These are phyloP conservation scores for Bromus sterilis DNA, from an alignment of 176 grass and related monocot genomes.

Conservation along the genomic window DNA sequence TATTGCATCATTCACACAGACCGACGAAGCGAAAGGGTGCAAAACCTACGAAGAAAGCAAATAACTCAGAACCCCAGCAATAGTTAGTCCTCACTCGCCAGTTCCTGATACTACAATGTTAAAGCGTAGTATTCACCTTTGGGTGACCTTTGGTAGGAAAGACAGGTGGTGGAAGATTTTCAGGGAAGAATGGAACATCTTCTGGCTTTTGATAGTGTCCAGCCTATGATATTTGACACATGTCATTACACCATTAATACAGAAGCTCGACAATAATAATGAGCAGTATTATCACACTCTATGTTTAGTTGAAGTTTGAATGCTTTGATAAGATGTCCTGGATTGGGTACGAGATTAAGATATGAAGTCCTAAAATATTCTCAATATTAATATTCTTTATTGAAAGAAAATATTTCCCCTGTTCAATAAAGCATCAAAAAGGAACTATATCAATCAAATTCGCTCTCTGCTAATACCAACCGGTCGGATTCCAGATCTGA, in stretches of 20 bases:
- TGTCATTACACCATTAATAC: not conserved
- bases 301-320: not conserved
- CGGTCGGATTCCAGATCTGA: not conserved
- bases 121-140: slow-evolving; percentile 27
- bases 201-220: slow-evolving; percentile 81
- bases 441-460: not conserved
- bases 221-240: slow-evolving; percentile 25
- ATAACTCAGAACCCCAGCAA: not conserved
- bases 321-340: not conserved
- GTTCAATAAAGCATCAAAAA: not conserved
- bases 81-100: not conserved
- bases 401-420: not conserved
- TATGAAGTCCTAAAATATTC: not conserved
- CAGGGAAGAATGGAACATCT: slow-evolving; percentile 76
- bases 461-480: not conserved
- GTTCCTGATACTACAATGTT: not conserved
- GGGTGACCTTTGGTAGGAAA: slow-evolving; percentile 21
- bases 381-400: too few species aligned
- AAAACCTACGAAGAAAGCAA: slow-evolving; percentile 41
- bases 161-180: slow-evolving; percentile 45
- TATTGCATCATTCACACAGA: slow-evolving; percentile 58
- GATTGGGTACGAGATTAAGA: not conserved
- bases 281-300: not conserved
- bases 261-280: not conserved
- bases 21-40: slow-evolving; percentile 45